Evolutionary conservation across 495 filamentous ascomycete species (phyloP).

Genomic region (Xylaria intraflava): DNA sequence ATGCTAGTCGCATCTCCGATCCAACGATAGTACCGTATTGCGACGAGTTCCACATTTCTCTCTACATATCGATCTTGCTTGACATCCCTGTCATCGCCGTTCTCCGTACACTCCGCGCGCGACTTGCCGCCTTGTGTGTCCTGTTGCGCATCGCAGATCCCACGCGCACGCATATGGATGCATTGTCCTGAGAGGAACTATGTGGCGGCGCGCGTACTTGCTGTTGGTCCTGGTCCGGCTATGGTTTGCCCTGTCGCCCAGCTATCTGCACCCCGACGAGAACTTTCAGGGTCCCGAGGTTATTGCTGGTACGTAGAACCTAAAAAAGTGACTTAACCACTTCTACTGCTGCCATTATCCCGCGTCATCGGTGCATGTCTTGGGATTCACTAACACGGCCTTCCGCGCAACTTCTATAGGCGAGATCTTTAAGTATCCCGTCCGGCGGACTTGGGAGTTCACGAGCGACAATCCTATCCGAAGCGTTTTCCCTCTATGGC

Average conservation of each 20-base stretch:
- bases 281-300: conserved; percentile 98
- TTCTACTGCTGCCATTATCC: too few relatives aligned
- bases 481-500: conserved; percentile 94
- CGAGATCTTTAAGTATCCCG: conserved; percentile 80
- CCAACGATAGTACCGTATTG: neutral
- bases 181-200: conserved; percentile 32
- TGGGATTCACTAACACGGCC: conserved; percentile 12
- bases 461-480: conserved; percentile 77
- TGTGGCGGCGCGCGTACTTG: conserved; percentile 91
- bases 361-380: neutral
- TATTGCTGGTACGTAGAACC: conserved; percentile 68
- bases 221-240: conserved; percentile 78
- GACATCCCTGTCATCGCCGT: conserved; percentile 1
- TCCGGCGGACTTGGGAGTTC: conserved; percentile 90
- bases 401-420: conserved; percentile 45
- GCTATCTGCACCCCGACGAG: conserved; percentile 97
- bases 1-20: neutral
- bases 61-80: neutral
- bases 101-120: neutral
- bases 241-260: conserved; percentile 89
- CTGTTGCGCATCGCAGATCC: conserved; percentile 4
- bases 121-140: neutral
- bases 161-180: conserved; percentile 11
- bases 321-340: neutral
- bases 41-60: neutral